Evolutionary conservation across 2,329 filamentous ascomycete species (phyloP).

Genomic region (Neobulgaria alba): DNA sequence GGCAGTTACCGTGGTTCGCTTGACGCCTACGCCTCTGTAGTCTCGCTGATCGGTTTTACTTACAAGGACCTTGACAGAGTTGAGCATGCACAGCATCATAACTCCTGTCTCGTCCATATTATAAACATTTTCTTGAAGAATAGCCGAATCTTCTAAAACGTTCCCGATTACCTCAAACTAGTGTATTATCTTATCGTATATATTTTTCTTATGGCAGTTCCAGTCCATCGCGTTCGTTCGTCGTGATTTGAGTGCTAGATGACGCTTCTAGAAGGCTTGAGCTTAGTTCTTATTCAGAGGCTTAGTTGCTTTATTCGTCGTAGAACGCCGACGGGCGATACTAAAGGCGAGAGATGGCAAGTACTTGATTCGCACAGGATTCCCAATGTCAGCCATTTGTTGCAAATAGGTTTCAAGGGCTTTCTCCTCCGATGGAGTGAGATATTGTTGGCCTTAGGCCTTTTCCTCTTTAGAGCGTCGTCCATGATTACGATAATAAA

Average conservation of each 20-base stretch:
- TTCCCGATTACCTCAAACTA: slow-evolving; percentile 26
- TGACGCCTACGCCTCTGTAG: too few relatives aligned
- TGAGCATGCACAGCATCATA: slow-evolving; percentile 22
- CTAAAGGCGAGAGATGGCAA: too few relatives aligned
- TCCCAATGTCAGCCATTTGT: background rate
- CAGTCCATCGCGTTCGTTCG: too few relatives aligned
- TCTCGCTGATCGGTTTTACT: slow-evolving; percentile 23
- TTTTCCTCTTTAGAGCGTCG: slow-evolving; percentile 25
- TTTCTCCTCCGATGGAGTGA: slow-evolving; percentile 25
- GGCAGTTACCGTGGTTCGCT: slow-evolving; percentile 18
- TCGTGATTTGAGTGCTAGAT: too few relatives aligned
- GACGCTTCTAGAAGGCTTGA: too few relatives aligned
- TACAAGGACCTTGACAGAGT: slow-evolving; percentile 28
- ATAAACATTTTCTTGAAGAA: slow-evolving; percentile 20
- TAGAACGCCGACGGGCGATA: too few relatives aligned
- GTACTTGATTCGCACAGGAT: too few relatives aligned
- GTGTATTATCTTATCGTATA: background rate
- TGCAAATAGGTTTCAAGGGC: background rate
- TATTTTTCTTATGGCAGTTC: background rate
- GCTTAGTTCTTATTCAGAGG: too few relatives aligned
- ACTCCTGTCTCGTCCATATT: too few relatives aligned
- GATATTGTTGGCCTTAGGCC: slow-evolving; percentile 25
- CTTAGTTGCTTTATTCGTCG: too few relatives aligned
- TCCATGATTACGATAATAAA: slow-evolving; percentile 12
- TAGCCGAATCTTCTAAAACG: slow-evolving; percentile 11